phyloP scores from a whole-genome alignment of 805 yeast species.

The Danielia reshetovae region DNA sequence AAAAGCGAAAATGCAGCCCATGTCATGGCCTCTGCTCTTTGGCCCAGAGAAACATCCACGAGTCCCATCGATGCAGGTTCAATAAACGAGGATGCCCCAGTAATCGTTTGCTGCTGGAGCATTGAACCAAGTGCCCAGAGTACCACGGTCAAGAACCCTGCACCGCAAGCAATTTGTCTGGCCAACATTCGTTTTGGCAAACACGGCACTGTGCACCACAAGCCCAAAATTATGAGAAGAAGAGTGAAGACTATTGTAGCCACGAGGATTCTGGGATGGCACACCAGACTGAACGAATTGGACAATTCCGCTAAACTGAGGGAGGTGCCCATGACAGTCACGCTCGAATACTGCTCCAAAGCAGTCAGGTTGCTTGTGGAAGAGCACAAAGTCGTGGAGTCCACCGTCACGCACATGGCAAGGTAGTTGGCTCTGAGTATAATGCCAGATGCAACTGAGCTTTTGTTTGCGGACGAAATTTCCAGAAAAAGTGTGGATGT shows the following conservation, averaged over 20 bases:
- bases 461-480: slow-evolving; percentile 23
- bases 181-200: slow-evolving; percentile 40
- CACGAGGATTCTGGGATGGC: slow-evolving; percentile 54
- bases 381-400: slow-evolving; percentile 33
- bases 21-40: slow-evolving; percentile 52
- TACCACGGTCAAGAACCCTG: slow-evolving; percentile 36
- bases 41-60: slow-evolving; percentile 42
- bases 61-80: slow-evolving; percentile 49
- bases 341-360: slow-evolving; percentile 24
- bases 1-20: slow-evolving; percentile 59
- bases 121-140: slow-evolving; percentile 66
- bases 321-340: slow-evolving; percentile 26
- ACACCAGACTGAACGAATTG: slow-evolving; percentile 38
- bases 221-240: slow-evolving; percentile 34
- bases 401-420: slow-evolving; percentile 49
- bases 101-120: slow-evolving; percentile 57
- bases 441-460: slow-evolving; percentile 32
- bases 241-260: slow-evolving; percentile 44
- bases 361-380: slow-evolving; percentile 23
- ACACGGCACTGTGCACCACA: slow-evolving; percentile 46
- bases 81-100: slow-evolving; percentile 40
- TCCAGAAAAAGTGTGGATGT: slow-evolving; percentile 41
- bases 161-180: slow-evolving; percentile 22
- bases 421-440: slow-evolving; percentile 51
- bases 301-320: slow-evolving; percentile 49